Conservation (phyloP, 1,284 basidiomycete genomes). For the Grifola frondosa region DNA sequence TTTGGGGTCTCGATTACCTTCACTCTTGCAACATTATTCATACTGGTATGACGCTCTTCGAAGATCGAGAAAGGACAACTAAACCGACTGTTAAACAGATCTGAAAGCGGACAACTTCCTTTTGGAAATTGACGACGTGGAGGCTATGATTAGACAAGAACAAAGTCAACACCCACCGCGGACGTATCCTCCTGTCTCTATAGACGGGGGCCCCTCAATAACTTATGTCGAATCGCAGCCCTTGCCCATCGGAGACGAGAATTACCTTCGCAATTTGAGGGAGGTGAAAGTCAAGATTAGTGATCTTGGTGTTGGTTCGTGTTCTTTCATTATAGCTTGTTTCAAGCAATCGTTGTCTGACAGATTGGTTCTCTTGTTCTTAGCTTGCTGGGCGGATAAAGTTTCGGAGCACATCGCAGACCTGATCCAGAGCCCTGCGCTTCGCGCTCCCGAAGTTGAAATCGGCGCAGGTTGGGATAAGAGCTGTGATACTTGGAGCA, state of each 20-base stretch:
- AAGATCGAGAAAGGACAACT: background rate
- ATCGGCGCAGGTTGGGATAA: slow-evolving; percentile 4
- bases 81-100: background rate
- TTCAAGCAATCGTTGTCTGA: too few relatives aligned
- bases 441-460: slow-evolving; percentile 4
- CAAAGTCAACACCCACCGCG: background rate
- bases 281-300: slow-evolving; percentile 2
- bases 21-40: slow-evolving; percentile 5
- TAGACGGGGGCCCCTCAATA: slow-evolving; percentile 1
- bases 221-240: too few relatives aligned
- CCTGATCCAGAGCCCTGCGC: slow-evolving; percentile 2
- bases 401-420: background rate
- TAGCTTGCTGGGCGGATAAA: slow-evolving; percentile 5
- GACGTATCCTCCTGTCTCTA: slow-evolving; percentile 2
- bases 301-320: slow-evolving; percentile 6
- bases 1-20: slow-evolving; percentile 3
- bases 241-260: too few relatives aligned
- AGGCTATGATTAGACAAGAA: background rate
- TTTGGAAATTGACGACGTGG: slow-evolving; percentile 1
- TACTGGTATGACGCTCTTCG: background rate
- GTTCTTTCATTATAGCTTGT: too few relatives aligned
- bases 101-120: slow-evolving; percentile 4
- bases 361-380: too few relatives aligned
- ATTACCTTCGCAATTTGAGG: slow-evolving; percentile 1
- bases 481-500: slow-evolving; percentile 1